Evolutionary conservation across 2,329 filamentous ascomycete species (phyloP), one percentile per base, ranked within the genome.

Genomic region (Aspergillus pseudoviridinutans): DNA sequence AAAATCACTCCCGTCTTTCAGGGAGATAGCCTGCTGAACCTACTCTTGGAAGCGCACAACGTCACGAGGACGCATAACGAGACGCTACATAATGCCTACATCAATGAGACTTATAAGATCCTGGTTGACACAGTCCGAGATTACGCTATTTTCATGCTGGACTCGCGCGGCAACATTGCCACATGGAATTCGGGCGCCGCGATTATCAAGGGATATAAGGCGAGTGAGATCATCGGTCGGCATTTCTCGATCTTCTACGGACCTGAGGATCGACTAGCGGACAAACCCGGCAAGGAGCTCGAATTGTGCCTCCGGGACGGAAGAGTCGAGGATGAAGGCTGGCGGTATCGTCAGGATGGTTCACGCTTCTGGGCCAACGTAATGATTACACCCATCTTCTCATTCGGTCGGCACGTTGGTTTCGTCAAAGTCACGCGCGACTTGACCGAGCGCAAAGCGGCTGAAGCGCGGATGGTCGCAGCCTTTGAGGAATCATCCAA

Each of bases 401-500:
- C 79, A 49, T 74, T 78, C 54, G 79, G 78, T 25, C 73, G 77
- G 6, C 81, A 84, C 54, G 74, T 85, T 9, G 84, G 84, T 12
- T 86, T 83, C 60, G 80, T 80, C 64, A 86, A 85, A 64, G 79
- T 86, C 42, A 85, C 82, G 0, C 77, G 84, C 25, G 82, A 86
- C 61, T 64, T 85, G 61, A 84, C 81, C 0, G 82, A 85, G 62
- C 76, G 82, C 27, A 81, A 81, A 56, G 79, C 79, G 47, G 78
- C 80, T 12, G 83, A 86, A 65, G 71, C 78, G n/a, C 79, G 79
- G 3, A 70, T 85, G 20, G 82, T 85, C 47, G 71, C 79, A 10
- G 83, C 82, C 2, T 85, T 82, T 61, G 84, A 87, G 64, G 84
- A 87, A 68, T 80, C 83, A n/a, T 81, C 82, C n/a, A 82, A 82